phyloP scores from a whole-genome alignment of 345 rosid species.

The Ricinus communis region DNA sequence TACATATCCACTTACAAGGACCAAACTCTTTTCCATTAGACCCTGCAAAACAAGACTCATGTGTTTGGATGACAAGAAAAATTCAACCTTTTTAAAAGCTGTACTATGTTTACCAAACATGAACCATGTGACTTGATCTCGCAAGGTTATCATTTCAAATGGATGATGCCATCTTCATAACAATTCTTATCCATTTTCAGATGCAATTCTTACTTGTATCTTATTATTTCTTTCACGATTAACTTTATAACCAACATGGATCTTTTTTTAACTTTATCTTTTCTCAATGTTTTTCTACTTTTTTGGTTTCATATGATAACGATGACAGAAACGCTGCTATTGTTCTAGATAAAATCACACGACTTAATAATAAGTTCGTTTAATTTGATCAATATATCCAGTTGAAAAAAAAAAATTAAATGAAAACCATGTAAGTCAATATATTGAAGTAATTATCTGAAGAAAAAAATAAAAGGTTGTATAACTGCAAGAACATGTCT shows the following conservation, averaged over 20 bases:
- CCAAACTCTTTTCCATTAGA: not conserved
- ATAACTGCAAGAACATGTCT: no score
- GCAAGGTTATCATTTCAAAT: not conserved
- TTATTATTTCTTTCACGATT: not conserved
- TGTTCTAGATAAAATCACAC: not conserved
- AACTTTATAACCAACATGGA: not conserved
- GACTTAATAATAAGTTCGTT: no score
- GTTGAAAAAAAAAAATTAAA: no score
- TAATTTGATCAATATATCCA: no score
- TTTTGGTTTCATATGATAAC: not conserved
- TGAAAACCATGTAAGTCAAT: no score
- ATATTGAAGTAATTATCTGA: no score
- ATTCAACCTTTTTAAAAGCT: not conserved
- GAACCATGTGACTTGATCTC: constrained; percentile 2
- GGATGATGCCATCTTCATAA: not conserved
- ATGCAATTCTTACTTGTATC: not conserved
- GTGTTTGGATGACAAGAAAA: not conserved
- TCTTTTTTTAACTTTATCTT: not conserved
- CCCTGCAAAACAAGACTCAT: not conserved
- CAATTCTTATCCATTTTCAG: not conserved
- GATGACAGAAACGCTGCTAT: not conserved
- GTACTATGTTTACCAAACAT: not conserved
- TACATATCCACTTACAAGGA: no score
- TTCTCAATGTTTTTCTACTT: not conserved
- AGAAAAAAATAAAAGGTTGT: no score